Percentiles rank a stretch among this genome's conserved stretches.
Conservation (phyloP, 1,139 yeast species). For the Saccharomycopsis hybrid region DNA sequence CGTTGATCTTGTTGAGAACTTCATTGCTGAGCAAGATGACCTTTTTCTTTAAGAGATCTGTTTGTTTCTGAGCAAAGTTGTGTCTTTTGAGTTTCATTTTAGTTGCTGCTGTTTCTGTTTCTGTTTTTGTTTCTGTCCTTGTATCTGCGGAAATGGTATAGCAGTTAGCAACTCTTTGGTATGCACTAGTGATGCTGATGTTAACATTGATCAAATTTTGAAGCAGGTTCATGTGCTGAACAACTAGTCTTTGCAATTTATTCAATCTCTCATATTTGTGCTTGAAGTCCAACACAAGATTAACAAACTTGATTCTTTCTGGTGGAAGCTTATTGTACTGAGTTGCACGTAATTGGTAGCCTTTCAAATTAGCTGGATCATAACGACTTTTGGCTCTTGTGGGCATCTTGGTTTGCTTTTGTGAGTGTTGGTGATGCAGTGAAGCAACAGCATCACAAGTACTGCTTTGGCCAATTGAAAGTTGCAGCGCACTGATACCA, state of each 20-base stretch:
- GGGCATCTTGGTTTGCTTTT: too few relatives aligned
- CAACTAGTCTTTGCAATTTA: neutral
- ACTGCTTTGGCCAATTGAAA: too few relatives aligned
- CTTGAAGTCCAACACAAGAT: conserved; percentile 15
- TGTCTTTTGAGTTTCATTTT: neutral
- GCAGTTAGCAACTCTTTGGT: conserved; percentile 1
- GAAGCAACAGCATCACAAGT: too few relatives aligned
- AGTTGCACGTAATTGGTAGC: conserved; percentile 4
- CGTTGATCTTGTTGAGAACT: conserved; percentile 5
- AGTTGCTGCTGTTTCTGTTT: neutral
- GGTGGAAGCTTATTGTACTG: conserved; percentile 10
- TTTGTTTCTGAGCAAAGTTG: conserved; percentile 2
- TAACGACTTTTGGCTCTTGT: too few relatives aligned
- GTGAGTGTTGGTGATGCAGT: too few relatives aligned
- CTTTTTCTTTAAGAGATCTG: neutral
- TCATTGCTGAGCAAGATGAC: conserved; percentile 6
- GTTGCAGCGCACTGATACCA: too few relatives aligned
- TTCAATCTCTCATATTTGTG: conserved; percentile 6
- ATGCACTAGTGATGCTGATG: neutral
- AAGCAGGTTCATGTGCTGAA: neutral
- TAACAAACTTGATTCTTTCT: conserved; percentile 9
- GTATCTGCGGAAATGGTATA: neutral
- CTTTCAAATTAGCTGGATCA: neutral
- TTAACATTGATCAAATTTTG: neutral
- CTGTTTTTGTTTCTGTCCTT: neutral